Percentiles rank a stretch among this genome's conserved stretches.
Conservation (phyloP, 805 yeast species). For the Ogataea philodendri region DNA sequence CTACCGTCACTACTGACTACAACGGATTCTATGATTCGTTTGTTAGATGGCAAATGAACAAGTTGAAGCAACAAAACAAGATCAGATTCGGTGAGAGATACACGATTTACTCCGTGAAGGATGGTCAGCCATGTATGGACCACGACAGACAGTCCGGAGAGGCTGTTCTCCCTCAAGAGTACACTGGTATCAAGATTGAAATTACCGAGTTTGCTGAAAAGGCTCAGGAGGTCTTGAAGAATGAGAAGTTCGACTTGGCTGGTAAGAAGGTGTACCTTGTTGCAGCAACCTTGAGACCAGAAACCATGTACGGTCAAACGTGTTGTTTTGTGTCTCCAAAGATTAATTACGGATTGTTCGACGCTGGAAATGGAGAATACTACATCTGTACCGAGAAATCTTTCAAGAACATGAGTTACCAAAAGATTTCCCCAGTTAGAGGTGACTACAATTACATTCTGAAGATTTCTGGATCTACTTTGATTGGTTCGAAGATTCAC, state of each 20-base stretch:
- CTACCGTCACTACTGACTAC: slow-evolving; percentile 90
- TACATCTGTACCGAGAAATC: slow-evolving; percentile 92
- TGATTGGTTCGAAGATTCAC: slow-evolving; percentile 81
- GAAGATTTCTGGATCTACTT: slow-evolving; percentile 62
- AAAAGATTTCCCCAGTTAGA: slow-evolving; percentile 85
- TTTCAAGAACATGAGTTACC: slow-evolving; percentile 95
- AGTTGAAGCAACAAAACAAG: slow-evolving; percentile 79
- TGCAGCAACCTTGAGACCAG: slow-evolving; percentile 98
- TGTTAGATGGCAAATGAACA: slow-evolving; percentile 93
- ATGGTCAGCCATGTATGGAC: slow-evolving; percentile 99
- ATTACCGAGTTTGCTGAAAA: slow-evolving; percentile 56
- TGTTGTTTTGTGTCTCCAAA: slow-evolving; percentile 97
- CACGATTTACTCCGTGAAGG: slow-evolving; percentile 95
- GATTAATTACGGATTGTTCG: slow-evolving; percentile 86
- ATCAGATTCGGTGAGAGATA: slow-evolving; percentile 98
- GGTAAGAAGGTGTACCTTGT: slow-evolving; percentile 74
- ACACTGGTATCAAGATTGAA: slow-evolving; percentile 86
- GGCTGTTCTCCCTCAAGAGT: slow-evolving; percentile 96
- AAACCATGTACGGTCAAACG: slow-evolving; percentile 98
- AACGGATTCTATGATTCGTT: slow-evolving; percentile 95
- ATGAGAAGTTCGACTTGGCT: slow-evolving; percentile 43
- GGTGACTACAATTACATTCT: slow-evolving; percentile 67
- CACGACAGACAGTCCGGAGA: slow-evolving; percentile 98
- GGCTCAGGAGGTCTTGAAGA: slow-evolving; percentile 54
- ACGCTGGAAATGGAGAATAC: slow-evolving; percentile 72